Base-by-base conservation (phyloP, 1,284 basidiomycete species). In the Mycosarcoma maydis region DNA sequence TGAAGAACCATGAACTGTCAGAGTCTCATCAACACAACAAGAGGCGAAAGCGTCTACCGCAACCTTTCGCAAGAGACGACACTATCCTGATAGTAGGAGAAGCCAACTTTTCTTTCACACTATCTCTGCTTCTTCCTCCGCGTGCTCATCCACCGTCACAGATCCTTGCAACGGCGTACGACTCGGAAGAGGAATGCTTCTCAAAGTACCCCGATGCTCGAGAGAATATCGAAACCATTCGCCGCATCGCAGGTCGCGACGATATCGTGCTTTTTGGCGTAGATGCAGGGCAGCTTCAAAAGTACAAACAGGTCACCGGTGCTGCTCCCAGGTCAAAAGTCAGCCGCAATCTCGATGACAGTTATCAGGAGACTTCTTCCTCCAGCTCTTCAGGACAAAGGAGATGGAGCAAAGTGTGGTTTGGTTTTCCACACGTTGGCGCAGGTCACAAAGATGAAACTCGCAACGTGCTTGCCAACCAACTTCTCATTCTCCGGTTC, bases 401-500 rank as follows among this genome's bases (percentile, higher is more conserved):
- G 85, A 83, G 61, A 90, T 91, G 87, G 90, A 93, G 85, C 85
- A 87, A 83, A 51, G 87, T 98, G 55, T 89, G 92, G 20, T 98
- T 93, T 88, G 97, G 98, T 80, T 98, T 98, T 76, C 95, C 95
- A 46, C 95, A 98, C 84, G 90, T 90, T 73, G 94, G 94, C 90
- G 92, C 90, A 71, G 92, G 94, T 0, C 95, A 98, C 72, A 88
- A 92, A 39, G 93, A 98, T 80, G 92, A 95, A 83, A 90, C 94
- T 75, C 88, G 95, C 48, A 98, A 98, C 82, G 90, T 98, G 56
- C 84, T 92, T 13, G 89, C 90, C 10, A 98, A 98, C 82, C 95
- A 98, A 80, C 80, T 89, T 19, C 86, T 97, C n/a, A 83, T 98
- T 17, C 85, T 97, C 20, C 88, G 88, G 2, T 96, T 97, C 79